These are phyloP conservation scores for Blastobotrys indianensis DNA, from an alignment of 1,139 yeast species.

Conservation along the genomic window DNA sequence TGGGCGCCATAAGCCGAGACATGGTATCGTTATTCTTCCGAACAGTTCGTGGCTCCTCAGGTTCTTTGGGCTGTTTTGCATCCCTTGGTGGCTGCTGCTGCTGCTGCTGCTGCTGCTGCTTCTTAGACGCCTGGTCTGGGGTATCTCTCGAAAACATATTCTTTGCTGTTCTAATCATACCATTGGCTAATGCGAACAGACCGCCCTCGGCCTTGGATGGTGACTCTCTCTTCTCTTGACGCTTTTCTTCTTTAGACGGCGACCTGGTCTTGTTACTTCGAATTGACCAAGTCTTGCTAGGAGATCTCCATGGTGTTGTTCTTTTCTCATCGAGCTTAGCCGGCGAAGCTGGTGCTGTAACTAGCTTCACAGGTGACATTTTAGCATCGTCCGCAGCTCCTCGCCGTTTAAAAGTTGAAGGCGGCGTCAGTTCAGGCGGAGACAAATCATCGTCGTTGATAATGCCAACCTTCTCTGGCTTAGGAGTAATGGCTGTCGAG, in stretches of 20 bases:
- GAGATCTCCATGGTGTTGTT: too few species aligned
- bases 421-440: constrained; percentile 5
- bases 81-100: neutral
- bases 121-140: neutral
- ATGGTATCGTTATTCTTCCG: constrained; percentile 14
- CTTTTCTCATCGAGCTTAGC: too few species aligned
- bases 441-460: too few species aligned
- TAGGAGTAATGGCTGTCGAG: too few species aligned
- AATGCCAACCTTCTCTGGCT: too few species aligned
- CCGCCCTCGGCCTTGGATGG: neutral
- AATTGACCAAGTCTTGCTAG: too few species aligned
- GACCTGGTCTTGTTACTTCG: too few species aligned
- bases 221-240: neutral
- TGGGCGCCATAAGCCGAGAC: constrained; percentile 34
- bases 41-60: constrained; percentile 2
- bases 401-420: constrained; percentile 1
- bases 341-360: too few species aligned
- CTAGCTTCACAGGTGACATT: too few species aligned
- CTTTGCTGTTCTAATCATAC: constrained; percentile 1
- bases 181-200: constrained; percentile 4
- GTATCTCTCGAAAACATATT: constrained; percentile 1
- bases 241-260: too few species aligned
- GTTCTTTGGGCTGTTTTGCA: neutral
- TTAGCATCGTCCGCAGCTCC: too few species aligned
- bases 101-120: neutral